phyloP scores from a whole-genome alignment of 495 filamentous ascomycete genomes.

The Cladorrhinum samala region DNA sequence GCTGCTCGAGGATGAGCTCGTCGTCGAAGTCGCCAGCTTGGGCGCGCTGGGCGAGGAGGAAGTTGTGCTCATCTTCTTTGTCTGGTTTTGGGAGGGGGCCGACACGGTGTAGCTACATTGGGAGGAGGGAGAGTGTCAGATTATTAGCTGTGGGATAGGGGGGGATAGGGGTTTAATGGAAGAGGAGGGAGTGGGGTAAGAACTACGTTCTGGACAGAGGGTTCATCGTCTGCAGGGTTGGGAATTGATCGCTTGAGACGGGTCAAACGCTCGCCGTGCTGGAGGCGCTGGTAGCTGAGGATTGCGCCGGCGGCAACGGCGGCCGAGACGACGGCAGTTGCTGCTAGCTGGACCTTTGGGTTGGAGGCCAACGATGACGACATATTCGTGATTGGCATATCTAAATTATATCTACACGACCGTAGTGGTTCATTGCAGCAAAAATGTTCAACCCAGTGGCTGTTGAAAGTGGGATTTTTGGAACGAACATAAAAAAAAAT shows the following conservation, averaged over 20 bases:
- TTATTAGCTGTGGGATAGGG: background rate
- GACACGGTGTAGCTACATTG: slow-evolving; percentile 74
- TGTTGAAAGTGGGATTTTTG: background rate
- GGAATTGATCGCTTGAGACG: slow-evolving; percentile 72
- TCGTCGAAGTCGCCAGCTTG: slow-evolving; percentile 89
- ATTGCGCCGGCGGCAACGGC: slow-evolving; percentile 67
- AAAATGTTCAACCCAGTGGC: too few relatives aligned
- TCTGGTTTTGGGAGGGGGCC: slow-evolving; percentile 49
- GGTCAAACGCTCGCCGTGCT: slow-evolving; percentile 54
- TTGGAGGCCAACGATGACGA: slow-evolving; percentile 31
- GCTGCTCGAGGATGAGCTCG: slow-evolving; percentile 90
- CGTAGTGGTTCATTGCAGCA: too few relatives aligned
- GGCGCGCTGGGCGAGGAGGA: slow-evolving; percentile 70
- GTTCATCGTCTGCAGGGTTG: slow-evolving; percentile 33
- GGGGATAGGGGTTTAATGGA: background rate
- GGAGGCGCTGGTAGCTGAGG: slow-evolving; percentile 62
- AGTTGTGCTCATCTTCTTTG: slow-evolving; percentile 74
- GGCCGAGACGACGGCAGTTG: slow-evolving; percentile 70
- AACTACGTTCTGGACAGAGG: slow-evolving; percentile 30
- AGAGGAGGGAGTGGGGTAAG: background rate
- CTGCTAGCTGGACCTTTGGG: slow-evolving; percentile 56
- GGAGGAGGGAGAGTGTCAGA: slow-evolving; percentile 17
- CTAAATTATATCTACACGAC: background rate
- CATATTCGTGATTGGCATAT: slow-evolving; percentile 24
- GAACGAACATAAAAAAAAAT: slow-evolving; percentile 1